Conservation (phyloP, 2,329 filamentous ascomycete species). For the Chaetomium globosum region DNA sequence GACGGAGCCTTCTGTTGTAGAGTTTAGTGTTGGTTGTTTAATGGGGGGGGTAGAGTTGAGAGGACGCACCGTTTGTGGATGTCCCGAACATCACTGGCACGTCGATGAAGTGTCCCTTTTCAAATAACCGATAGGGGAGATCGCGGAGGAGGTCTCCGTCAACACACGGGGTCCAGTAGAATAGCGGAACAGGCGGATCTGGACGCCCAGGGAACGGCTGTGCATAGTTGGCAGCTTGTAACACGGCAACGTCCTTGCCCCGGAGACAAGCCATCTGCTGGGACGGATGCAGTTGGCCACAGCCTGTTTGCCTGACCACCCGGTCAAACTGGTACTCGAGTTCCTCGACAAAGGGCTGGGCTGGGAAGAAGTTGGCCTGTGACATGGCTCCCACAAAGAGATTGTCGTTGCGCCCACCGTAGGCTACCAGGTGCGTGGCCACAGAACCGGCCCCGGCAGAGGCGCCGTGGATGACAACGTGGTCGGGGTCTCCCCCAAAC, state of each 20-base stretch:
- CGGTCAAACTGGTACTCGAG: constrained; percentile 54
- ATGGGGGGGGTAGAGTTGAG: not conserved
- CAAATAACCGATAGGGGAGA: constrained; percentile 47
- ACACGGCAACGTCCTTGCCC: constrained; percentile 37
- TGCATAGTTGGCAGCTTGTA: constrained; percentile 49
- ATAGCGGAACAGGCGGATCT: constrained; percentile 43
- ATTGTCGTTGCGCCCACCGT: constrained; percentile 49
- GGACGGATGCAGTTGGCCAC: constrained; percentile 35
- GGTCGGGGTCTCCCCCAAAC: constrained; percentile 62
- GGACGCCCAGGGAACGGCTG: constrained; percentile 46
- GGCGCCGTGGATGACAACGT: constrained; percentile 63
- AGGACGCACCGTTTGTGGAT: constrained; percentile 45
- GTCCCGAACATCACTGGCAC: constrained; percentile 53
- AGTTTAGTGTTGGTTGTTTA: not conserved
- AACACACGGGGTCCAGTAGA: constrained; percentile 56
- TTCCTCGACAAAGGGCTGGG: constrained; percentile 49
- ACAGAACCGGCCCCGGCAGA: constrained; percentile 64
- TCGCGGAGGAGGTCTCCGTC: constrained; percentile 52
- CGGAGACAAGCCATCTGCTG: constrained; percentile 50
- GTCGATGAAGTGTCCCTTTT: constrained; percentile 46
- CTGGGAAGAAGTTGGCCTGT: constrained; percentile 55
- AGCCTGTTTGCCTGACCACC: constrained; percentile 44
- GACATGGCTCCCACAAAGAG: constrained; percentile 53
- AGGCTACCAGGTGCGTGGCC: constrained; percentile 53
- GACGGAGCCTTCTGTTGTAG: constrained; percentile 48